A percentile compares a stretch with the other conserved stretches of the same genome.
Conservation (phyloP, 2,329 filamentous ascomycete genomes). For the Pyrenophora seminiperda region DNA sequence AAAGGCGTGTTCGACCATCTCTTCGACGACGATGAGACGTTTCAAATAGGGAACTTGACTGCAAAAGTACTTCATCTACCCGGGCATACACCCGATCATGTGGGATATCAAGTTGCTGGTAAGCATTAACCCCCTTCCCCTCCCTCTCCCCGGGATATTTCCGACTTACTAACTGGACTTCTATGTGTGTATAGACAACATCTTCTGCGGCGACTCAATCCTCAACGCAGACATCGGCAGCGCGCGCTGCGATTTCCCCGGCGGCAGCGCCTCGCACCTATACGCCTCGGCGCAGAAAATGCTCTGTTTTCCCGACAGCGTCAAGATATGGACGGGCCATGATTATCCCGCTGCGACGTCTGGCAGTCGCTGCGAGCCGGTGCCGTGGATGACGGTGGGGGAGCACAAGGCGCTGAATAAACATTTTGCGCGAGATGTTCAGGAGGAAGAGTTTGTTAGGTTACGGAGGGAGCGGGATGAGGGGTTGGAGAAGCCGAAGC, state of each 20-base stretch:
- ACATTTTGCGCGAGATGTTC: conserved; percentile 35
- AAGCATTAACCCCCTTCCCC: too few relatives aligned
- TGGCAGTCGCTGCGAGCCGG: conserved; percentile 20
- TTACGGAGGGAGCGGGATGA: conserved; percentile 41
- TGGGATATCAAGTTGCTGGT: conserved; percentile 62
- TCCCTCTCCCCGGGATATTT: too few relatives aligned
- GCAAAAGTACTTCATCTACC: conserved; percentile 61
- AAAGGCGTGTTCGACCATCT: conserved; percentile 58
- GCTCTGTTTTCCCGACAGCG: conserved; percentile 33
- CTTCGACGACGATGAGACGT: conserved; percentile 60
- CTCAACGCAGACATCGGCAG: conserved; percentile 44
- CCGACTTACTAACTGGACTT: too few relatives aligned
- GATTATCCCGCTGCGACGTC: conserved; percentile 44
- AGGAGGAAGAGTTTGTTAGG: conserved; percentile 42
- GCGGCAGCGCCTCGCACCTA: conserved; percentile 36
- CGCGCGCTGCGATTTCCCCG: conserved; percentile 45
- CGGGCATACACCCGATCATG: conserved; percentile 65
- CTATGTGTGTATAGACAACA: conserved; percentile 26
- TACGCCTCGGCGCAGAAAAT: conserved; percentile 37
- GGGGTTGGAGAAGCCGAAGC: conserved; percentile 36
- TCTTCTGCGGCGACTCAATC: conserved; percentile 46
- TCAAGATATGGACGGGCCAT: conserved; percentile 45
- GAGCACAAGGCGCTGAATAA: conserved; percentile 46
- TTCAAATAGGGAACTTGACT: conserved; percentile 56
- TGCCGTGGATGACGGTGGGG: conserved; percentile 43